Base-by-base conservation (phyloP, 768 basidiomycete species). In the Mycena leptocephala region DNA sequence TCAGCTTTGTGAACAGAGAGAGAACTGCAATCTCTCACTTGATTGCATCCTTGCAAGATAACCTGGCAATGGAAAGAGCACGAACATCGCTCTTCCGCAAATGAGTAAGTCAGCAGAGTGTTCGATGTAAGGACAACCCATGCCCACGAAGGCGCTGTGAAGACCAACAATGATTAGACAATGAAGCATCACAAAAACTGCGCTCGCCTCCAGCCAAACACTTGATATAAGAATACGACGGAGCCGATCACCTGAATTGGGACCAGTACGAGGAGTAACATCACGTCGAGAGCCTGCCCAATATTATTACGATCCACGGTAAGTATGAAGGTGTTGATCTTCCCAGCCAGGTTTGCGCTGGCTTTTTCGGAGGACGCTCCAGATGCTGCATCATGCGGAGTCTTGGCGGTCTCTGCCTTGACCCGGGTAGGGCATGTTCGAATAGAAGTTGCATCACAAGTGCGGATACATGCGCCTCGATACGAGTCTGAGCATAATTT, bases 301-400 rank as follows among this genome's bases (percentile, higher is more conserved):
- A 74, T 67, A 32, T 55, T 48, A 18, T 16, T 24, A 22, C 58
- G 61, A 82, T 96, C 95, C 1, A 92, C 91, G 11, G 94, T 92
- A 37, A 95, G 89, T 5, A n/a, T n/a, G n/a, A 95, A 84, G 66
- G 94, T 95, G 82, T 93, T 95, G 80, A 96, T 93, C 80, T 91
- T 94, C 10, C 95, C 95, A 35, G 92, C 89, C 20, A 95, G 82
- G 80, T 93, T 92, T 10, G 84, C 85, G 18, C 35, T 55, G 41
- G 71, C 13, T 68, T 76, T 28, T 72, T 72, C 33, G 73, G 58
- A 20, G 11, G 33, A 10, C 16, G 20, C 11, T 20, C 20, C 32
- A 3, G 35, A 2, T 24, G 56, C 14, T 1, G 41, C 33, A 35
- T 37, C 62, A 24, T 16, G n/a, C n/a, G n/a, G n/a, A n/a, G n/a